Evolutionary conservation across 2,329 filamentous ascomycete species (phyloP), one percentile per base, ranked within the genome.

Genomic region (Botrytis byssoidea): DNA sequence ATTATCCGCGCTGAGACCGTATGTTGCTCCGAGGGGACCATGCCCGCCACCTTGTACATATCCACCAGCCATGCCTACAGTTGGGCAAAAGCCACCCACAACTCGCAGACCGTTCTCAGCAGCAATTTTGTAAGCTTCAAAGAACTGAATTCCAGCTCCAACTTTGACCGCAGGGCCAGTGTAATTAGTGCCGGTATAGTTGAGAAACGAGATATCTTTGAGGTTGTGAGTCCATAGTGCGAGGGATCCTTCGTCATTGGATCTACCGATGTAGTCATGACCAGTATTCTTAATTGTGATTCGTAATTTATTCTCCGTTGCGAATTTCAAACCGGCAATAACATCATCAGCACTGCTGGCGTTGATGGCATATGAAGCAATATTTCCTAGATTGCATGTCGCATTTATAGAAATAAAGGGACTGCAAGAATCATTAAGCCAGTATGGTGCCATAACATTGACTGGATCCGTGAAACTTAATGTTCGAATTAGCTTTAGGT

Each of bases 221-320:
- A 71, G 37, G 29, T 64, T 71, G 18, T 71, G 55, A 8, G 69
- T 71, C 37, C 69, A 71, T 32, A 64, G 22, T 63, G 32, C 69
- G 6, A 71, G 18, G 3, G 51, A 20, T 12, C 59, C 35, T 22
- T 44, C n/a, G 16, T 35, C 59, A 10, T 57, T 71, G 9, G 69
- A 71, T 44, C 40, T 44, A 14, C 55, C 55, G 12, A 70, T 40
- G 16, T 70, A 60, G n/a, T 70, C 46, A 29, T 70, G 46, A 8
- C 67, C 67, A 59, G 67, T 60, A 10, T 70, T 70, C 14, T 60
- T 60, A 4, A 70, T 57, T 16, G 46, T 70, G 18, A 60, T 25
- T 59, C 44, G 67, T 29, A 70, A 1, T 2, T 70, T 70, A 10
- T 70, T 37, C 37, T 59, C 10, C 4, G 12, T 35, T 32, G 48